A percentile compares a stretch with the other conserved stretches of the same genome.
phyloP scores from a whole-genome alignment of 148 eudicot species.

The Vaccinium macrocarpon region DNA sequence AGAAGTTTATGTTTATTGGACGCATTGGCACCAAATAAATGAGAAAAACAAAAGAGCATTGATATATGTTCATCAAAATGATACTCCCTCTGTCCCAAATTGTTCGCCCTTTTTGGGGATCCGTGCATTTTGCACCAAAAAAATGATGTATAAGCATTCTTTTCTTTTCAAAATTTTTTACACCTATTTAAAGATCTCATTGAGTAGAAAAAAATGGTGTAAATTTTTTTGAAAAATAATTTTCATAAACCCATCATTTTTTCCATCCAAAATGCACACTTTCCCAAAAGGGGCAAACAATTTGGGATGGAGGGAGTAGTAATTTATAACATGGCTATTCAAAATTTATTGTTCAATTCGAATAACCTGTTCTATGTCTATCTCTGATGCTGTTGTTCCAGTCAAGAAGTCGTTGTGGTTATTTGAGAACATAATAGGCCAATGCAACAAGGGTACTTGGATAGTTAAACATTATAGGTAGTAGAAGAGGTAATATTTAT shows the following conservation, averaged over 20 bases:
- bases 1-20: background rate
- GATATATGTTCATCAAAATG: background rate
- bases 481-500: background rate
- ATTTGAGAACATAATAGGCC: background rate
- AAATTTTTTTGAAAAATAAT: too few relatives aligned
- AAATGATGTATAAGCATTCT: too few relatives aligned
- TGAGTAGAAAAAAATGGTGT: too few relatives aligned
- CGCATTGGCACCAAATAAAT: background rate
- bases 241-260: too few relatives aligned
- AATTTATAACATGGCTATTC: background rate
- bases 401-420: background rate
- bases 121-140: too few relatives aligned
- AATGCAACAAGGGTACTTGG: constrained; percentile 3
- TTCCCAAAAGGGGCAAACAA: too few relatives aligned
- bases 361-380: background rate
- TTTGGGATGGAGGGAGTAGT: too few relatives aligned
- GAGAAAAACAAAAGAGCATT: background rate
- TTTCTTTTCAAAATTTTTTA: too few relatives aligned
- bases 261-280: too few relatives aligned
- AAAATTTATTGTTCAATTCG: constrained; percentile 9
- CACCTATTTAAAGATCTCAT: too few relatives aligned
- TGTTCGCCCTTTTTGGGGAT: too few relatives aligned
- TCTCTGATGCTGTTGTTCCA: background rate
- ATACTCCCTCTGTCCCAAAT: too few relatives aligned
- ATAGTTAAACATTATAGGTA: background rate